Conservation (phyloP, 1,139 yeast species). For the Kurtzmaniella quercitrusa region DNA sequence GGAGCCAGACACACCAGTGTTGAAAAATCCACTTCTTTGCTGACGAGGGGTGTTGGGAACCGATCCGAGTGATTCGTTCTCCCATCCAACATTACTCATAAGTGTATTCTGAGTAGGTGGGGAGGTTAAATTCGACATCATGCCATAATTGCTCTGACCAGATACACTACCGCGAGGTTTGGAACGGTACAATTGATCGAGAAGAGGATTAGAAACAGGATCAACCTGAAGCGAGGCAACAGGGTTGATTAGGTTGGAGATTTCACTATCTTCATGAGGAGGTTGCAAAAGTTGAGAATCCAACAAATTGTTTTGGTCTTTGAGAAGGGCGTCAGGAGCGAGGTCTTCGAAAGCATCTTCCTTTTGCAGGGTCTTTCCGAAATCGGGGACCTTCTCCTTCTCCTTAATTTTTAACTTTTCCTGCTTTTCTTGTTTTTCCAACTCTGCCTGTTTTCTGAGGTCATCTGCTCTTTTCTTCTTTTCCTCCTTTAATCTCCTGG, state of each 20-base stretch:
- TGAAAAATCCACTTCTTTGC: slow-evolving; percentile 2
- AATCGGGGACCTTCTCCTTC: slow-evolving; percentile 18
- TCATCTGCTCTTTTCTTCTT: slow-evolving; percentile 41
- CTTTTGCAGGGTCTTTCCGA: slow-evolving; percentile 15
- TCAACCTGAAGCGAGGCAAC: slow-evolving; percentile 7
- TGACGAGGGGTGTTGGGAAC: not conserved
- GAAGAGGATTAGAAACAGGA: slow-evolving; percentile 25
- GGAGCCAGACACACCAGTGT: not conserved
- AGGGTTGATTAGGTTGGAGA: not conserved
- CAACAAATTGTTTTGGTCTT: slow-evolving; percentile 23
- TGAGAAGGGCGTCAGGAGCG: slow-evolving; percentile 26
- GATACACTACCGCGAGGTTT: slow-evolving; percentile 23
- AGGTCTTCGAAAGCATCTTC: slow-evolving; percentile 23
- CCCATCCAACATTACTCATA: slow-evolving; percentile 1
- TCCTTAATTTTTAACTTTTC: slow-evolving; percentile 38
- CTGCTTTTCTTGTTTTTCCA: slow-evolving; percentile 39
- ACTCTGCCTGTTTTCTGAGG: slow-evolving; percentile 39
- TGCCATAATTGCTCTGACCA: not conserved
- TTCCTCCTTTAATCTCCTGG: slow-evolving; percentile 34
- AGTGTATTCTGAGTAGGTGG: not conserved
- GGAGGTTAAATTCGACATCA: slow-evolving; percentile 1
- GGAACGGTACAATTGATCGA: slow-evolving; percentile 34
- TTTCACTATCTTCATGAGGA: not conserved
- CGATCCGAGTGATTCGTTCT: not conserved
- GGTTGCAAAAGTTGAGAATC: slow-evolving; percentile 5